A percentile compares a stretch with the other conserved stretches of the same genome.
Conservation (phyloP, 2,329 filamentous ascomycete species). For the Sarocladium kiliense region DNA sequence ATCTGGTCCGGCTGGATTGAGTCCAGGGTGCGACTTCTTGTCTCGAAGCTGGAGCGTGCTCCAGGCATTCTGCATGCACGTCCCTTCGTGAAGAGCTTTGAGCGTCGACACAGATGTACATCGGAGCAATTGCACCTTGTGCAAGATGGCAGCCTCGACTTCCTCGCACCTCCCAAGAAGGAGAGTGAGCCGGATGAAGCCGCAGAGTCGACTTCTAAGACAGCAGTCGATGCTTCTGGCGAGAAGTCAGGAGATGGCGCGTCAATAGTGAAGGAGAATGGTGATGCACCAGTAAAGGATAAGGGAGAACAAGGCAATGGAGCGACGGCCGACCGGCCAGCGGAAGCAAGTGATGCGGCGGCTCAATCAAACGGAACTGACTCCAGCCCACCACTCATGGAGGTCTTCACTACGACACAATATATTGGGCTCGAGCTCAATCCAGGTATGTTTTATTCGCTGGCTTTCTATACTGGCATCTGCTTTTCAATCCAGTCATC, state of each 20-base stretch:
- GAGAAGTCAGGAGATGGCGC: slow-evolving; percentile 16
- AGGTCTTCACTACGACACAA: slow-evolving; percentile 83
- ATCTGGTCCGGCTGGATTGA: slow-evolving; percentile 90
- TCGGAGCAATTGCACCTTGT: slow-evolving; percentile 49
- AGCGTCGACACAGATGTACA: slow-evolving; percentile 70
- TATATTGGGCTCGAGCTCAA: slow-evolving; percentile 85
- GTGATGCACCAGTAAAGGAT: slow-evolving; percentile 18
- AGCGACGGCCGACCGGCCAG: not conserved
- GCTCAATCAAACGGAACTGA: not conserved
- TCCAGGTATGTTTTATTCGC: slow-evolving; percentile 57
- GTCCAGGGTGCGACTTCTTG: slow-evolving; percentile 84
- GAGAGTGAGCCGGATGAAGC: slow-evolving; percentile 27
- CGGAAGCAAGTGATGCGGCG: not conserved
- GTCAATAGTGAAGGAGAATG: slow-evolving; percentile 33
- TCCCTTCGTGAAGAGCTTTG: slow-evolving; percentile 89
- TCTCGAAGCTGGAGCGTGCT: slow-evolving; percentile 77
- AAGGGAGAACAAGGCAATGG: not conserved
- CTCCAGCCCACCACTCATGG: slow-evolving; percentile 16
- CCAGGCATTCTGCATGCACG: slow-evolving; percentile 77
- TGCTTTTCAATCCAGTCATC: not conserved
- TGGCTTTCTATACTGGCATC: no score
- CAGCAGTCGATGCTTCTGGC: not conserved
- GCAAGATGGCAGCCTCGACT: slow-evolving; percentile 47
- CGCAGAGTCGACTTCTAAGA: slow-evolving; percentile 29
- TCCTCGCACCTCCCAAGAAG: slow-evolving; percentile 19